A percentile compares a stretch with the other conserved stretches of the same genome.
Conservation (phyloP, 1,284 basidiomycete species). For the Coriolopsis trogii region DNA sequence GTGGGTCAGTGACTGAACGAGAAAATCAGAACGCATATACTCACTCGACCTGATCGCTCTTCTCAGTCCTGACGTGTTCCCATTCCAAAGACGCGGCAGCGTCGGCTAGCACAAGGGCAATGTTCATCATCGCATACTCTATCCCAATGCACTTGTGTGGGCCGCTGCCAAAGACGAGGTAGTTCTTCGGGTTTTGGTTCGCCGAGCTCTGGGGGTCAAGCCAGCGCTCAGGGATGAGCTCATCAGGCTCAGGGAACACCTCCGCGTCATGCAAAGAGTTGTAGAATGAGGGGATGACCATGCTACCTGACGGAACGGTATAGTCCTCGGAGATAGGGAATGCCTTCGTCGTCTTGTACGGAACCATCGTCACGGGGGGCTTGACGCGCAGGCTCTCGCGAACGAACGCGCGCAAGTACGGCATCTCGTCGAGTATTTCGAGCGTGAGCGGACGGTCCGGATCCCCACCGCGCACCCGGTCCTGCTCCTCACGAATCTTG, state of each 20-base stretch:
- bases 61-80: slow-evolving; percentile 83
- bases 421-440: slow-evolving; percentile 92
- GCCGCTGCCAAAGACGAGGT: slow-evolving; percentile 93
- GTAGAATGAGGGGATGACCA: slow-evolving; percentile 98
- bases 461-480: slow-evolving; percentile 81
- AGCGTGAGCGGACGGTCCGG: slow-evolving; percentile 82
- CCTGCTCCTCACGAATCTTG: slow-evolving; percentile 93
- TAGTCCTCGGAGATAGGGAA: slow-evolving; percentile 93
- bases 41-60: slow-evolving; percentile 84
- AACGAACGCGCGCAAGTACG: slow-evolving; percentile 89
- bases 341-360: slow-evolving; percentile 87
- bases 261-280: slow-evolving; percentile 90
- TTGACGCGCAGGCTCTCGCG: slow-evolving; percentile 92
- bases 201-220: slow-evolving; percentile 82
- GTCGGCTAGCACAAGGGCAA: slow-evolving; percentile 85
- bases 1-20: neutral
- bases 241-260: slow-evolving; percentile 88
- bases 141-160: slow-evolving; percentile 94
- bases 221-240: slow-evolving; percentile 91
- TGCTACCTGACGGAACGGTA: slow-evolving; percentile 88
- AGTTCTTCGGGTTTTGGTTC: slow-evolving; percentile 91
- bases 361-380: slow-evolving; percentile 95
- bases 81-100: slow-evolving; percentile 86
- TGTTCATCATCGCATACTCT: slow-evolving; percentile 94
- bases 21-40: slow-evolving; percentile 34